These are phyloP conservation scores for Spathaspora arborariae DNA, from an alignment of 805 yeast species.

Conservation along the genomic window DNA sequence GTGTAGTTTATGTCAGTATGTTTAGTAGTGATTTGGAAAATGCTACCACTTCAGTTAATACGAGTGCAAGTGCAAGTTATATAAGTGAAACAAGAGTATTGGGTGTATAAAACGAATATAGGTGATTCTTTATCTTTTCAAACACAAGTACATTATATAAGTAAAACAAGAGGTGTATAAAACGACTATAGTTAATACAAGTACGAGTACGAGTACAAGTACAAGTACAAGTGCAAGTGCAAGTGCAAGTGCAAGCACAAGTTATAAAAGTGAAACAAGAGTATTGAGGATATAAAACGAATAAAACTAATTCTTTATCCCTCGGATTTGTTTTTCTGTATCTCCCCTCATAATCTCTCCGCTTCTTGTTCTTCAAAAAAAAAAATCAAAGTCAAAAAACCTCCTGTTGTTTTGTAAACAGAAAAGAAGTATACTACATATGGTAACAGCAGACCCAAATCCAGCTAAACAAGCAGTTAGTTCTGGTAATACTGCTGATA, in stretches of 20 bases:
- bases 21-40: slow-evolving; percentile 3
- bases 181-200: too few relatives aligned
- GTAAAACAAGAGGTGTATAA: too few relatives aligned
- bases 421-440: background rate
- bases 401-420: background rate
- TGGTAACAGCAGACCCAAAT: background rate
- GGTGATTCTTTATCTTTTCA: too few relatives aligned
- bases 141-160: too few relatives aligned
- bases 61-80: background rate
- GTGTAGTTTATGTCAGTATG: slow-evolving; percentile 5
- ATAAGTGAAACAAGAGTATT: background rate
- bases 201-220: too few relatives aligned
- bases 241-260: too few relatives aligned
- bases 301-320: too few relatives aligned
- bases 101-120: too few relatives aligned
- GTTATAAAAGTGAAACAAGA: too few relatives aligned
- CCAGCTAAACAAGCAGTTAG: background rate
- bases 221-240: too few relatives aligned
- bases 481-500: background rate
- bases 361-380: background rate
- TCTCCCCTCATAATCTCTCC: background rate
- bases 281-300: too few relatives aligned
- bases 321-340: background rate
- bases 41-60: background rate
- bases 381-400: background rate